Base-by-base conservation (phyloP, 139 green algal species). In the Zygnema cylindricum region DNA sequence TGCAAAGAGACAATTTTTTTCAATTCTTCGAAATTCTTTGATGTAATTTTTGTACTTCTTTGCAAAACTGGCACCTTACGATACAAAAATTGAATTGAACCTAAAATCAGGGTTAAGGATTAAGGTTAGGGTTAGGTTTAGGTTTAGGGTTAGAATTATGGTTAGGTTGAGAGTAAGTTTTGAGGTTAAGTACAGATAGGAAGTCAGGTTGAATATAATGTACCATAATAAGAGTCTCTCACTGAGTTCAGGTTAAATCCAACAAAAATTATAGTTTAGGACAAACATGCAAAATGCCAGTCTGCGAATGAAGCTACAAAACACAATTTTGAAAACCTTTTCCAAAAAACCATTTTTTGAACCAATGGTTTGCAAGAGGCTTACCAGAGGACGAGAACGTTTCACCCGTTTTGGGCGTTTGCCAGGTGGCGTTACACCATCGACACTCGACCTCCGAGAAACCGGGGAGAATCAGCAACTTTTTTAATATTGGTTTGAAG, bases 401-500 rank as follows among this genome's bases (percentile, higher is more conserved):
- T 63, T 63, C 49, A 63, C 49, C 49, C 49, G 49, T 63, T 63
- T 7, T 16, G 49, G 49, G 7, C 49, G 7, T 16, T 63, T 63
- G 49, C 49, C 49, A 63, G 49, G 49, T 63, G 49, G 49, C 49
- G 16, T 63, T 63, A 16, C 16, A 7, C 49, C 49, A 63, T 43
- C 38, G 16, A 11, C 71, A 79, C 71, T 79, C 38, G 71, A 43
- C 71, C 71, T 79, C 71, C 71, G 36, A 43, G 71, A 79, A 23
- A 16, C 36, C 3, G 71, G 21, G 71, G 36, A 3, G 71, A 54
- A 43, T 79, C 38, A 41, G 71, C 71, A 11, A 79, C 36, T 43
- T 79, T 79, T 11, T 16, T 7, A 43, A 79, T 79, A 43, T 79
- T 79, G 3, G 71, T 79, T 16, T 79, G 71, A 7, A 79, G 16